A percentile compares a stretch with the other conserved stretches of the same genome.
Evolutionary conservation across 768 basidiomycete genomes (phyloP).

Genomic region (Chalciporus sphaerocephalus): DNA sequence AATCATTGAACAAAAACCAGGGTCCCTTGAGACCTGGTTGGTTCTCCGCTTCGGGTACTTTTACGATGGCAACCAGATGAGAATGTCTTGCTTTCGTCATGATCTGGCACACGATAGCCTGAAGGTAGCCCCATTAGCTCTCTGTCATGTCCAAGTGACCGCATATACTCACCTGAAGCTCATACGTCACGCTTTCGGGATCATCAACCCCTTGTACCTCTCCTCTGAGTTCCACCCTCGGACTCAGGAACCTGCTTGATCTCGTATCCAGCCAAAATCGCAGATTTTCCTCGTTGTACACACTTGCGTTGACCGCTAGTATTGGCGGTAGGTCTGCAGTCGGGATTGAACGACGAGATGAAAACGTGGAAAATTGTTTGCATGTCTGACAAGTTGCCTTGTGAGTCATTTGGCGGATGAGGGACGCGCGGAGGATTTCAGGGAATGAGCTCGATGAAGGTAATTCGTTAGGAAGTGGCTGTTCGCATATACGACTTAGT

Average conservation of each 20-base stretch:
- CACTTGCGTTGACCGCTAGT: conserved; percentile 80
- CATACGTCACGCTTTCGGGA: conserved; percentile 54
- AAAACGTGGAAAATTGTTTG: conserved; percentile 70
- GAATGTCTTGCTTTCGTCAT: conserved; percentile 64
- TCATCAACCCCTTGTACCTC: conserved; percentile 59
- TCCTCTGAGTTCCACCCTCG: conserved; percentile 53
- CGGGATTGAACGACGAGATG: conserved; percentile 62
- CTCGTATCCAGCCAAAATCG: conserved; percentile 68
- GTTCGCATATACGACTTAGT: conserved; percentile 1
- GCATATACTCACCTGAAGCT: conserved; percentile 58
- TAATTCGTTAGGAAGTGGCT: conserved; percentile 38
- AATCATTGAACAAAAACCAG: conserved; percentile 98
- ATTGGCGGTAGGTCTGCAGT: conserved; percentile 73
- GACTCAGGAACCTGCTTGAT: conserved; percentile 48
- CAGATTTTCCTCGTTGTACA: conserved; percentile 69
- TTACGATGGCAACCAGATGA: conserved; percentile 86
- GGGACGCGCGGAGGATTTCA: conserved; percentile 65
- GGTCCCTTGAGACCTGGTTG: conserved; percentile 41
- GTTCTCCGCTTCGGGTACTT: conserved; percentile 72
- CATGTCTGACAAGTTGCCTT: conserved; percentile 85
- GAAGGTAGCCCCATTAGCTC: not conserved
- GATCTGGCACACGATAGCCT: conserved; percentile 84
- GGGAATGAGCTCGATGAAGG: conserved; percentile 48
- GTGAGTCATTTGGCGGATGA: conserved; percentile 78
- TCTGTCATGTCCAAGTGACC: not conserved